Conservation (phyloP, 257 asterid genomes). For the Solanum ahanhuiri region DNA sequence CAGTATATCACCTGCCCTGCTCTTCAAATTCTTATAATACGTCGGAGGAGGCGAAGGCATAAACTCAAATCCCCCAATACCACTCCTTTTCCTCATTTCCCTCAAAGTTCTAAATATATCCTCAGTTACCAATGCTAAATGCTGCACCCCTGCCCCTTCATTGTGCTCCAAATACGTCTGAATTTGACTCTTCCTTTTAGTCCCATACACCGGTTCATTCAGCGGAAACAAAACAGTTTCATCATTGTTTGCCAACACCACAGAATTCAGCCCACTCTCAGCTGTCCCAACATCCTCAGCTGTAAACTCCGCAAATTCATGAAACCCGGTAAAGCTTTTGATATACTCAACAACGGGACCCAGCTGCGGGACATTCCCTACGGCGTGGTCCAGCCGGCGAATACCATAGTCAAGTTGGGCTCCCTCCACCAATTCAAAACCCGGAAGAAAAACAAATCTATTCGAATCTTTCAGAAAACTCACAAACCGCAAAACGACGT, state of each 20-base stretch:
- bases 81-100: slow-evolving; percentile 88
- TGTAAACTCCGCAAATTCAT: slow-evolving; percentile 83
- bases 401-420: slow-evolving; percentile 67
- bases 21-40: slow-evolving; percentile 64
- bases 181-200: slow-evolving; percentile 86
- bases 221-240: slow-evolving; percentile 69
- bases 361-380: slow-evolving; percentile 66
- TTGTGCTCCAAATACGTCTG: slow-evolving; percentile 96
- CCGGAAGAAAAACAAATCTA: slow-evolving; percentile 38
- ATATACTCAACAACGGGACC: slow-evolving; percentile 61
- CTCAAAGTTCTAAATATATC: slow-evolving; percentile 66
- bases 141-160: slow-evolving; percentile 88
- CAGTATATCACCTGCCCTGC: slow-evolving; percentile 63
- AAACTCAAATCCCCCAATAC: slow-evolving; percentile 79
- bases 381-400: slow-evolving; percentile 74
- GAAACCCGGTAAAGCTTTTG: slow-evolving; percentile 63
- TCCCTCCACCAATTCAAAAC: slow-evolving; percentile 11
- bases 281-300: slow-evolving; percentile 74
- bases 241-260: slow-evolving; percentile 66
- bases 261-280: slow-evolving; percentile 82
- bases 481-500: slow-evolving; percentile 47
- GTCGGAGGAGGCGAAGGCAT: slow-evolving; percentile 89
- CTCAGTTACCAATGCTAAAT: slow-evolving; percentile 65
- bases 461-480: slow-evolving; percentile 13
- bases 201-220: slow-evolving; percentile 79